These are phyloP conservation scores for Tolypocladium guangdongense DNA, from an alignment of 2,329 filamentous ascomycete genomes.

Conservation along the genomic window DNA sequence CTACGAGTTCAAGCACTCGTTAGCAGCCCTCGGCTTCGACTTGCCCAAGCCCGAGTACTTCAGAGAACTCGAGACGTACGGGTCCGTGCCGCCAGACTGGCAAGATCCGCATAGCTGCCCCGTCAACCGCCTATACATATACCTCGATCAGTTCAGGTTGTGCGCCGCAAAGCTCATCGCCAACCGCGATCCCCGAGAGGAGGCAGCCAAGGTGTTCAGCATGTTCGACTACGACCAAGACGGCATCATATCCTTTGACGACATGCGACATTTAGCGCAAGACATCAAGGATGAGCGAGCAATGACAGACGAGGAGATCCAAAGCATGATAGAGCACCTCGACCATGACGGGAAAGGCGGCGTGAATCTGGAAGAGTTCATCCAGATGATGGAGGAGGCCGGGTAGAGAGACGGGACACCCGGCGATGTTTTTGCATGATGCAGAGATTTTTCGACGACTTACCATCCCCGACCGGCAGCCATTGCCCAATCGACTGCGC, in stretches of 20 bases:
- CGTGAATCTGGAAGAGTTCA: slow-evolving; percentile 58
- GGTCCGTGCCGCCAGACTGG: slow-evolving; percentile 56
- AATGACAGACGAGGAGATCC: slow-evolving; percentile 82
- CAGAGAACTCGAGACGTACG: slow-evolving; percentile 68
- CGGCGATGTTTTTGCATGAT: background rate
- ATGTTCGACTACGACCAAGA: slow-evolving; percentile 91
- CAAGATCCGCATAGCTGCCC: slow-evolving; percentile 29
- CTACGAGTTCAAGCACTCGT: slow-evolving; percentile 93
- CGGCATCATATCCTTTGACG: slow-evolving; percentile 79
- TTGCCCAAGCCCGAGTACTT: slow-evolving; percentile 79
- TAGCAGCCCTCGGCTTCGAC: slow-evolving; percentile 92
- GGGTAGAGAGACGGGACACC: slow-evolving; percentile 11
- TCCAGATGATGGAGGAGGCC: slow-evolving; percentile 46
- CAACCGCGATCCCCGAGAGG: slow-evolving; percentile 76
- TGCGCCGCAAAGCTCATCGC: slow-evolving; percentile 74
- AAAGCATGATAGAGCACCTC: slow-evolving; percentile 97
- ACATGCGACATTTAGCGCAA: slow-evolving; percentile 75
- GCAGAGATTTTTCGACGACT: background rate
- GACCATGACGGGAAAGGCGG: slow-evolving; percentile 88
- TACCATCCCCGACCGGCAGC: background rate
- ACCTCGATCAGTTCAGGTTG: slow-evolving; percentile 46
- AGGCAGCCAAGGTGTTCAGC: slow-evolving; percentile 82
- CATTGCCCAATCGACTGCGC: background rate
- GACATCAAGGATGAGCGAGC: slow-evolving; percentile 74
- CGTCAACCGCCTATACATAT: slow-evolving; percentile 36